Evolutionary conservation across 768 basidiomycete species (phyloP), one percentile per base, ranked within the genome.

Genomic region (Suillus subluteus): DNA sequence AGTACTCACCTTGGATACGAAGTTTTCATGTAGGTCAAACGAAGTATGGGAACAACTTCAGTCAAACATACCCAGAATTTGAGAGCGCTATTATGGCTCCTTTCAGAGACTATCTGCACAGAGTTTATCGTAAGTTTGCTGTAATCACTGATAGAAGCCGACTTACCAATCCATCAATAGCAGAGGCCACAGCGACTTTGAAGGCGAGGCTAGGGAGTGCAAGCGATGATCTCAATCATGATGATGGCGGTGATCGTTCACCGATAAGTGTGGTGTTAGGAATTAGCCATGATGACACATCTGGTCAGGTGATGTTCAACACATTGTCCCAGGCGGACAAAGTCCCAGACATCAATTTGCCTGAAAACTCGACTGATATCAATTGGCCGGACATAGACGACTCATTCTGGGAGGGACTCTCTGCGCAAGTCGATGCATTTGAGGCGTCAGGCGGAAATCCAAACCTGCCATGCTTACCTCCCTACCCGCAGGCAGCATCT

Each of bases 151-250:
- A 23, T 48, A 48, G 46, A 0, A 48, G 1, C 50, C 5, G 6
- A 52, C 23, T 52, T 26, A 52, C 50, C 23, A 26, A 52, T 26
- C 13, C 3, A 52, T 52, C 50, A 16, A 52, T 52, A 52, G 50
- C 50, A 52, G 50, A 52, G 50, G 50, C 50, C 23, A 26, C 50
- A 52, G 50, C 23, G 13, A 26, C 50, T 52, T 52, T 52, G 50
- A 52, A 52, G 50, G 50, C 50, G 26, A 52, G 23, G 50, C 23
- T 52, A 52, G 50, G 50, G 23, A 50, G 48, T 50, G 48, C 48
- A 26, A 26, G 48, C 23, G 4, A 32, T 32, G 48, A 48, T 48
- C 48, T 23, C 48, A 4, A 48, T 48, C n/a, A 23, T 48, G 48
- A 48, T 48, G 48, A 48, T 48, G 48, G 23, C 3, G 48, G n/a